phyloP scores from a whole-genome alignment of 371 early-diverging fungal genomes.

The Capillidium rhysosporum region DNA sequence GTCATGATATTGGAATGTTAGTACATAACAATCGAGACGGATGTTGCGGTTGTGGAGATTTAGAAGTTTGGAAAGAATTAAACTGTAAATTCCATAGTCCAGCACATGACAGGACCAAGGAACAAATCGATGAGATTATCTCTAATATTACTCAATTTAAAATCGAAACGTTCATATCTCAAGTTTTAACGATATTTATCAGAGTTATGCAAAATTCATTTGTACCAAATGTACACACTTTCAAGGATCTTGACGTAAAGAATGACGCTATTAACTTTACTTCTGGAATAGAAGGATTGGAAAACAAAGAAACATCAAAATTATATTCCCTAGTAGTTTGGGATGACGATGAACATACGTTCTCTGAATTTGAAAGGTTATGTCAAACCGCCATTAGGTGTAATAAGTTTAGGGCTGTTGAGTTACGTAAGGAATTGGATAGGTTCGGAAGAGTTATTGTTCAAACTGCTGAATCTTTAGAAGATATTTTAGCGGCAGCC shows the following conservation, averaged over 20 bases:
- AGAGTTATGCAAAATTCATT: too few relatives aligned
- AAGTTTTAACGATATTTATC: neutral
- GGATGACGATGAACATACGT: constrained; percentile 4
- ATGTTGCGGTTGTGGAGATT: constrained; percentile 95
- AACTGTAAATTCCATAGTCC: constrained; percentile 65
- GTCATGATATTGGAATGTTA: constrained; percentile 69
- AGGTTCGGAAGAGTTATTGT: neutral
- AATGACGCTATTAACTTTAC: too few relatives aligned
- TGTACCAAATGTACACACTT: neutral
- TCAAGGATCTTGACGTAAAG: neutral
- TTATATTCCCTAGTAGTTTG: neutral
- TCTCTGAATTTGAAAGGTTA: neutral
- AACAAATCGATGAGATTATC: neutral
- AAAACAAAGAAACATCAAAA: neutral
- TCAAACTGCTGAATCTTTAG: neutral
- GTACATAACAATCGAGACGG: constrained; percentile 1
- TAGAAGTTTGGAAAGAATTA: constrained; percentile 79
- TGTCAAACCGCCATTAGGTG: neutral
- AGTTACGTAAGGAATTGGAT: neutral
- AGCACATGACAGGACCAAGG: neutral
- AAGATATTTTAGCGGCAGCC: neutral
- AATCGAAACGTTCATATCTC: neutral
- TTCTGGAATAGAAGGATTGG: too few relatives aligned
- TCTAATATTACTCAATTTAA: too few relatives aligned
- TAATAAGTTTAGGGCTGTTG: neutral